Conservation (phyloP, 2,329 filamentous ascomycete species). For the Dryadomyces quercus-mongolicae region DNA sequence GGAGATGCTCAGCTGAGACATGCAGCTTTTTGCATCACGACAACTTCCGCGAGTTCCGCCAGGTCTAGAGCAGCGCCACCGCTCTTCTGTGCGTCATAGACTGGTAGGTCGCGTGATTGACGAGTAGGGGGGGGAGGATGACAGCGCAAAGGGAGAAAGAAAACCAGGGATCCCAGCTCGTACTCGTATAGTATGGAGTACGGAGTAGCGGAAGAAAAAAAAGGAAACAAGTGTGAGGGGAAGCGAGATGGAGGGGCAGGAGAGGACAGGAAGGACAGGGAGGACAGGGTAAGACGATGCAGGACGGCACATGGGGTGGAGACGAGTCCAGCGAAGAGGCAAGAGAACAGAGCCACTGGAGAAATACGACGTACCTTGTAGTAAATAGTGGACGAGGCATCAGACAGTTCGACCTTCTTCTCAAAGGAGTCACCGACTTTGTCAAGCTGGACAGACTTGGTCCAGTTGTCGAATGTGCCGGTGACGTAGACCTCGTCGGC, state of each 20-base stretch:
- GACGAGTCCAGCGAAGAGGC: too few relatives aligned
- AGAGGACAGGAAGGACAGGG: too few relatives aligned
- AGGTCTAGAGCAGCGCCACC: background rate
- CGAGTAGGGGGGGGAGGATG: background rate
- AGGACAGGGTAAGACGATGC: background rate
- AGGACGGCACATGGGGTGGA: too few relatives aligned
- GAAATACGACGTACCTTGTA: conserved; percentile 67
- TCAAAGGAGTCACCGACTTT: conserved; percentile 62
- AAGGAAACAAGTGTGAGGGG: too few relatives aligned
- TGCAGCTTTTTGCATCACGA: background rate
- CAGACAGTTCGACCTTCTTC: conserved; percentile 66
- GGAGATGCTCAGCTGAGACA: background rate
- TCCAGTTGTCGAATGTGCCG: conserved; percentile 86
- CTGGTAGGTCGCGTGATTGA: background rate
- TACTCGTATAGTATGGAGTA: too few relatives aligned
- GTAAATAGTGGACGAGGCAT: conserved; percentile 59
- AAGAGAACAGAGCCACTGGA: too few relatives aligned
- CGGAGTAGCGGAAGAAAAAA: too few relatives aligned
- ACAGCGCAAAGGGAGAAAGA: background rate
- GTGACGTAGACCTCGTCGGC: conserved; percentile 83
- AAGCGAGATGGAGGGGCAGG: background rate
- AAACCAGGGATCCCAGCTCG: too few relatives aligned
- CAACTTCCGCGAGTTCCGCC: background rate
- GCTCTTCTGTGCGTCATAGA: background rate
- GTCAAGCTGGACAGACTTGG: conserved; percentile 71